These are phyloP conservation scores for Xylaria multiplex DNA, from an alignment of 2,329 filamentous ascomycete genomes.

Conservation along the genomic window DNA sequence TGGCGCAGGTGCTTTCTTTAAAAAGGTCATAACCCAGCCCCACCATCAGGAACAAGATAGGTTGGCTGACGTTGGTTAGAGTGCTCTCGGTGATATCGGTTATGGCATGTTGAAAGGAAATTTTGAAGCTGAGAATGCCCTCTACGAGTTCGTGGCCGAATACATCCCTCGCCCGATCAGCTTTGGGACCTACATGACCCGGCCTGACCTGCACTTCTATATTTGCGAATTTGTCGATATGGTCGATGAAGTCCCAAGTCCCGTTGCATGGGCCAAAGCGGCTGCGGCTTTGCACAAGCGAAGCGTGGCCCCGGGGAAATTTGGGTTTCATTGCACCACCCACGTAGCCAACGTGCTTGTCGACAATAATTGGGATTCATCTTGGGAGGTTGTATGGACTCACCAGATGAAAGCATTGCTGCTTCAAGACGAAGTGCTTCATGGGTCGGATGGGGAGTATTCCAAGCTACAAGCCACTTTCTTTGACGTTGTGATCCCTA, in stretches of 20 bases:
- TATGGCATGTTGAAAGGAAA: slow-evolving; percentile 36
- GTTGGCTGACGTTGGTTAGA: slow-evolving; percentile 14
- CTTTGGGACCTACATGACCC: slow-evolving; percentile 39
- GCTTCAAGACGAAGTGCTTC: slow-evolving; percentile 34
- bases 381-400: slow-evolving; percentile 43
- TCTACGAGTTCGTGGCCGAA: slow-evolving; percentile 12
- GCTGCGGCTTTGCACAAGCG: slow-evolving; percentile 39
- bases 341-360: slow-evolving; percentile 29
- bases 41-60: neutral
- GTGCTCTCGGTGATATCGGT: slow-evolving; percentile 32
- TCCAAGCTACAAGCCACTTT: slow-evolving; percentile 33
- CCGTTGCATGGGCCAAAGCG: slow-evolving; percentile 37
- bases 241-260: slow-evolving; percentile 40
- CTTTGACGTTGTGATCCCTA: slow-evolving; percentile 42
- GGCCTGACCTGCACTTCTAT: slow-evolving; percentile 42
- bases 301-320: slow-evolving; percentile 42
- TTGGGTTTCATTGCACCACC: slow-evolving; percentile 41
- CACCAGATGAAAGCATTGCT: slow-evolving; percentile 36
- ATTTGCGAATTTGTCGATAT: slow-evolving; percentile 43
- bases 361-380: slow-evolving; percentile 40
- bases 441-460: slow-evolving; percentile 36
- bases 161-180: slow-evolving; percentile 19
- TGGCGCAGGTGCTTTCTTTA: slow-evolving; percentile 1
- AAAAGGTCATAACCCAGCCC: slow-evolving; percentile 10
- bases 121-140: slow-evolving; percentile 39